These are phyloP conservation scores for Acorus calamus DNA, from an alignment of 106 monocot species.

Conservation along the genomic window DNA sequence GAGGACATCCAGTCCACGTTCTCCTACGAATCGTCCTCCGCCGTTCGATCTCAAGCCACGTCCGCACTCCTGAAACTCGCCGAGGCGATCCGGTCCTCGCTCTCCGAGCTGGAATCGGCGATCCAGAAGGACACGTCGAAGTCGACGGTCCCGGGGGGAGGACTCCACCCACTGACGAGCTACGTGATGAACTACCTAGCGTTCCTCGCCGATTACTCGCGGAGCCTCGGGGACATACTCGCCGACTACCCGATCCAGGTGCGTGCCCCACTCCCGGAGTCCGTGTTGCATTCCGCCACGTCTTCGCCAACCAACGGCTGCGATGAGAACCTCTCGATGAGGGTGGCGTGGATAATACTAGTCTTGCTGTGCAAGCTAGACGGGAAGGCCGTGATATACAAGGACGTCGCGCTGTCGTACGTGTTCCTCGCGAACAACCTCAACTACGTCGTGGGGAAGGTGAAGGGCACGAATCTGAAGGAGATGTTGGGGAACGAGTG, in stretches of 20 bases:
- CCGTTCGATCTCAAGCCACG: constrained; percentile 17
- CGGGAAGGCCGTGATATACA: constrained; percentile 23
- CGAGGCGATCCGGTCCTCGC: constrained; percentile 19
- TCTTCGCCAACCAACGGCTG: neutral
- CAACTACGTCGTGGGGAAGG: constrained; percentile 36
- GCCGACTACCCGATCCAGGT: constrained; percentile 19
- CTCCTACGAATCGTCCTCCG: constrained; percentile 23
- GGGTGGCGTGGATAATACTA: constrained; percentile 34
- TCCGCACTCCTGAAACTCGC: constrained; percentile 21
- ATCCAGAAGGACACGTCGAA: constrained; percentile 41
- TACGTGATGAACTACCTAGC: constrained; percentile 59
- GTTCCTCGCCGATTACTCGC: constrained; percentile 42
- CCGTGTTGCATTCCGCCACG: constrained; percentile 10
- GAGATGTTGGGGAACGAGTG: constrained; percentile 23
- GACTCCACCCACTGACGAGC: constrained; percentile 40
- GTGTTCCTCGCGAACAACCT: constrained; percentile 57
- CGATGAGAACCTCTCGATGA: neutral
- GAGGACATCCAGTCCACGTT: constrained; percentile 42
- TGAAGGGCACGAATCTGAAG: constrained; percentile 16
- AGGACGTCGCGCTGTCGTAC: constrained; percentile 27
- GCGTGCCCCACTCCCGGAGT: constrained; percentile 1
- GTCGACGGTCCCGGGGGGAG: constrained; percentile 19
- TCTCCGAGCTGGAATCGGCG: constrained; percentile 39
- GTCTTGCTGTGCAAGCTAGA: constrained; percentile 52
- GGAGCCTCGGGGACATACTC: constrained; percentile 26